These are phyloP conservation scores for Tolypocladium tundrense DNA, from an alignment of 2,329 filamentous ascomycete species.

Conservation along the genomic window DNA sequence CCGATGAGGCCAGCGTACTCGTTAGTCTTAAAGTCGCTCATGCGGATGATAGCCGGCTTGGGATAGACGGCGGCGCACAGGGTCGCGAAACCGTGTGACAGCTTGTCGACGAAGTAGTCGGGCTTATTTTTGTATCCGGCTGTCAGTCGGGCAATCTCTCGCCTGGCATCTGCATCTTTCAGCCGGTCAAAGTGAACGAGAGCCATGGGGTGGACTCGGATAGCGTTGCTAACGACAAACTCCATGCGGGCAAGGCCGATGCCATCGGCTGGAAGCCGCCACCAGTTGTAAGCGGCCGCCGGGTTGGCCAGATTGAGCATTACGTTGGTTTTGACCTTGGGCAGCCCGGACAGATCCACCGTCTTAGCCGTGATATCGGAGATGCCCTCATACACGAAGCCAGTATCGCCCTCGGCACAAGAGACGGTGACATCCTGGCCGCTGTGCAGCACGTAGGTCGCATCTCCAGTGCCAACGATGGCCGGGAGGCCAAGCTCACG, in stretches of 20 bases:
- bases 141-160: conserved; percentile 17
- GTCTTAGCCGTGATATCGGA: conserved; percentile 20
- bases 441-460: conserved; percentile 24
- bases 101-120: conserved; percentile 27
- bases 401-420: conserved; percentile 25
- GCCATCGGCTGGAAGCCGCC: conserved; percentile 25
- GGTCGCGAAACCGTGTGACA: conserved; percentile 22
- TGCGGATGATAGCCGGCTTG: conserved; percentile 24
- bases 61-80: conserved; percentile 27
- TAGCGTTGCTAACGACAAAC: conserved; percentile 25
- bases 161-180: conserved; percentile 13
- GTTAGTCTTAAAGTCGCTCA: conserved; percentile 31
- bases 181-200: conserved; percentile 22
- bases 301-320: conserved; percentile 29
- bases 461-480: conserved; percentile 23
- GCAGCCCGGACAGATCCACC: conserved; percentile 16
- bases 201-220: conserved; percentile 26
- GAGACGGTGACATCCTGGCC: conserved; percentile 27
- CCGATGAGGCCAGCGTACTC: conserved; percentile 28
- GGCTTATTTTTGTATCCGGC: conserved; percentile 21
- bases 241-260: conserved; percentile 30
- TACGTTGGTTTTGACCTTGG: conserved; percentile 16
- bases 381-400: conserved; percentile 25
- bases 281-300: conserved; percentile 26
- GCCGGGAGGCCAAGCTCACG: conserved; percentile 26